Evolutionary conservation across 768 basidiomycete species (phyloP), one percentile per base, ranked within the genome.

Genomic region (Rhizopogon roseolus): DNA sequence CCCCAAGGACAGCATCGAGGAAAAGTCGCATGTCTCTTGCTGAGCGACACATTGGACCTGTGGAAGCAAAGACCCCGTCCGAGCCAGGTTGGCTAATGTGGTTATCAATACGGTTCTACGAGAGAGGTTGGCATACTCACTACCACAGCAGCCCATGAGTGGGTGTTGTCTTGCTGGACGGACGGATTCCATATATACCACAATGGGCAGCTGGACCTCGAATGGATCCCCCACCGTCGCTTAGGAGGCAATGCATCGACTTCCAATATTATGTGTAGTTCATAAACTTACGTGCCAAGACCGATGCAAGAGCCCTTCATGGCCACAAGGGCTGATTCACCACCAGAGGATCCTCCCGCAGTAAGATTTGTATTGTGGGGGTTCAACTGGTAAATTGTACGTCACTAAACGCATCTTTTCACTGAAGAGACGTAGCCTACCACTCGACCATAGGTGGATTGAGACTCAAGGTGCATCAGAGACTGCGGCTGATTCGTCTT

Each of bases 291-390:
- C 66, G 71, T 74, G 28, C 78, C 76, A 32, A 79, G 61, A 9
- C 80, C 76, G 29, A 81, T 56, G 27, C 73, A 73, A 17, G 72
- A 69, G 38, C 79, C 79, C 32, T 71, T 72, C 50, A 81, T 56
- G 6, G 77, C 77, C 1, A 81, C 50, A 1, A 81, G 59, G 0
- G 81, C 77, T 3, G 71, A 69, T 62, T 80, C 81, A 25, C 81
- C 81, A 6, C 81, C 81, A 1, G 75, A 76, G 10, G 78, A 79
- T 19, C 81, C 81, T 14, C 81, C 81, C 1, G 72, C 60, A 0
- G 75, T 77, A 27, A 79, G 62, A 11, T 64, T 41, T 2, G 71
- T 64, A 56, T 80, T 79, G 63, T 67, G 62, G 0, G 81, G 81
- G 53, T 81, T 79, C 29, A 69, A 57, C 42, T 79, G 66, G 38